These are phyloP conservation scores for Houttuynia cordata DNA, from an alignment of 164 flowering plant genomes.

Conservation along the genomic window DNA sequence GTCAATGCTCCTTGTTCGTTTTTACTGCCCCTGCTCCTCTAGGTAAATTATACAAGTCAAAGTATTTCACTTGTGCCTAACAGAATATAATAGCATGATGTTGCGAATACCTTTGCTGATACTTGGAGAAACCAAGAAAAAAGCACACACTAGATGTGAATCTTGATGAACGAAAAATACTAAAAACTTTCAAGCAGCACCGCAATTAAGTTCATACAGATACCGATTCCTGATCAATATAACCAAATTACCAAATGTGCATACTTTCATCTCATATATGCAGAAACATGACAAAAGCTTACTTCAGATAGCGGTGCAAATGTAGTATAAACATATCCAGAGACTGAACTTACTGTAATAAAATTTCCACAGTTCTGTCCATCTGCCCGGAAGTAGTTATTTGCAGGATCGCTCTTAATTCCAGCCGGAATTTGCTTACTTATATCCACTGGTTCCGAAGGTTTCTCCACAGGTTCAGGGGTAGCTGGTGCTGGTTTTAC, in stretches of 20 bases:
- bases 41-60: no score
- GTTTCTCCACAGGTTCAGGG: slow-evolving; percentile 12
- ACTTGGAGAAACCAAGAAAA: no score
- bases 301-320: not conserved
- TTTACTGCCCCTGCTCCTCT: no score
- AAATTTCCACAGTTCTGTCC: slow-evolving; percentile 46
- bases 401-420: slow-evolving; percentile 20
- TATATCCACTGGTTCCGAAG: slow-evolving; percentile 17
- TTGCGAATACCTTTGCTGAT: no score
- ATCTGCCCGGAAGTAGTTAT: slow-evolving; percentile 35
- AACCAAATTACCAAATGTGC: not conserved
- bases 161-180: no score
- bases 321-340: not conserved
- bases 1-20: no score
- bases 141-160: no score
- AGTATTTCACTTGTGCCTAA: no score
- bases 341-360: slow-evolving; percentile 23
- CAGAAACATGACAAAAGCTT: not conserved
- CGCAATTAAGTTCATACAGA: no score
- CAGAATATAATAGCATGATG: no score
- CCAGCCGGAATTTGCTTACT: slow-evolving; percentile 35
- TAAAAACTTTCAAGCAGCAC: no score
- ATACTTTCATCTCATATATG: not conserved
- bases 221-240: no score
- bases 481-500: slow-evolving; percentile 6